These are phyloP conservation scores for Trichoderma gracile DNA, from an alignment of 2,329 filamentous ascomycete genomes.

Conservation along the genomic window DNA sequence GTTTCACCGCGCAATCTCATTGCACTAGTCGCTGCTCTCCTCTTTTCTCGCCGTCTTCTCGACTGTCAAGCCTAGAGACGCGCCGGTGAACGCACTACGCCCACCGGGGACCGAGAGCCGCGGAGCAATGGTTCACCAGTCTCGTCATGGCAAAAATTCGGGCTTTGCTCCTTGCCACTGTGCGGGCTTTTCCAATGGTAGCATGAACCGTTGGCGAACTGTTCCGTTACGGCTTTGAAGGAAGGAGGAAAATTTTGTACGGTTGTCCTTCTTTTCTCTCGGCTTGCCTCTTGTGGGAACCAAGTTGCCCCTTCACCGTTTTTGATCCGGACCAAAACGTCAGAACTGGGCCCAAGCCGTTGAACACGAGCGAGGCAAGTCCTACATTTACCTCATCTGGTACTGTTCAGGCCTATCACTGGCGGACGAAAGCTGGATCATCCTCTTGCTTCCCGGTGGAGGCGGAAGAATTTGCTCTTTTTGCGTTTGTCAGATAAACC, in stretches of 20 bases:
- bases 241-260: not conserved
- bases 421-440: not conserved
- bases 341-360: not conserved
- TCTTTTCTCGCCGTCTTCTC: not conserved
- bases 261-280: not conserved
- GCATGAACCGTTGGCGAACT: not conserved
- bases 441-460: not conserved
- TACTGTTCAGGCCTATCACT: not conserved
- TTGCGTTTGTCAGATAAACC: not conserved
- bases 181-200: slow-evolving; percentile 2
- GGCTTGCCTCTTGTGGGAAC: not conserved
- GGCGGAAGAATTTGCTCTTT: not conserved
- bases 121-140: not conserved
- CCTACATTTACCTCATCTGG: slow-evolving; percentile 9
- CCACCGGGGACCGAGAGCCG: not conserved
- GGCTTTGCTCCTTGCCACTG: slow-evolving; percentile 12
- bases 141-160: slow-evolving; percentile 4
- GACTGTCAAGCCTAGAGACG: not conserved
- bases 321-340: not conserved
- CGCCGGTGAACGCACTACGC: not conserved
- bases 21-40: not conserved
- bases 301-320: slow-evolving; percentile 6
- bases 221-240: not conserved
- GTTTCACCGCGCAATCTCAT: slow-evolving; percentile 5
- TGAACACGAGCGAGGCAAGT: not conserved